Base-by-base conservation (phyloP, 345 rosid species). In the Pelargonium nanum region DNA sequence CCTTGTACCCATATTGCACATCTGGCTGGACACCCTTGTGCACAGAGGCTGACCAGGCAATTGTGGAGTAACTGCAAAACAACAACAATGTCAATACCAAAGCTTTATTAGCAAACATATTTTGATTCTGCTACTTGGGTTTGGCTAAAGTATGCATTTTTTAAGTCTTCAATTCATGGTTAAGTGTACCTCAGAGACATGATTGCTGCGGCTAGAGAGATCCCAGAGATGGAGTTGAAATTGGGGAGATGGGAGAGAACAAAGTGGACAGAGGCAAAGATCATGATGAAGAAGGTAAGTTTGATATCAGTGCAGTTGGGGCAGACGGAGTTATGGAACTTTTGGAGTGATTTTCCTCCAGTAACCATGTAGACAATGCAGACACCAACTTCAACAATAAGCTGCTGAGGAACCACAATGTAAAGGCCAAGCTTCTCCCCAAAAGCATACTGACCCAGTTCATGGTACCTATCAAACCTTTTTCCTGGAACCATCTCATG, bases 401-500 rank as follows among this genome's bases (percentile, higher is more conserved):
- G 78, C 61, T 89, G 96, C 59, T 89, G 96, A 0, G 96, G 96
- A 53, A 86, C 79, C 64, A 86, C 85, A 22, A 89, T 77, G 75
- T 81, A 89, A 45, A 84, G 88, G 20, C 96, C 96, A 3, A 87
- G 87, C 61, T 81, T 85, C 17, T 87, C 80, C 2, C 95, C 95
- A 50, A 88, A 88, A 1, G 89, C 95, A 24, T 83, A 13, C 61
- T 88, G 95, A n/a, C 95, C 91, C 60, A 88, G 77, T 65, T 88
- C 95, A 57, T 85, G 95, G 64, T 88, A 88, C 55, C 95, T 73
- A 24, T 85, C 91, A 15, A 88, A 85, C 25, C 95, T 74, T 55
- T 60, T 81, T 1, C 95, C 91, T 0, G 95, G 87, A 19, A 85
- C 87, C 95, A 83, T 83, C 59, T 88, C 95, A 45, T 88, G 95